These are phyloP conservation scores for Halteria grandinella DNA, from an alignment of 73 alveolate species.

Conservation along the genomic window DNA sequence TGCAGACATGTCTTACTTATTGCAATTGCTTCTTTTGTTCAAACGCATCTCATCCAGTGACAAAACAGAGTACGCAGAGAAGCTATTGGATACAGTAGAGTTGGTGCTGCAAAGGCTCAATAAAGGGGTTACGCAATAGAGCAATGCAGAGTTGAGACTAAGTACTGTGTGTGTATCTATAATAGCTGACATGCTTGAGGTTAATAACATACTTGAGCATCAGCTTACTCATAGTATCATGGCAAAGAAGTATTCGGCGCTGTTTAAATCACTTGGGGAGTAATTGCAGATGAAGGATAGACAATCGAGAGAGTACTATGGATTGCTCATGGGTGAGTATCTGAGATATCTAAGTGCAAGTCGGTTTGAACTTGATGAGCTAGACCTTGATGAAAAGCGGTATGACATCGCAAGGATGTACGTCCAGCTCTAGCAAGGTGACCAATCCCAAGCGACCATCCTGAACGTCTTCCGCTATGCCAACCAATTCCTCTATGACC, in stretches of 20 bases:
- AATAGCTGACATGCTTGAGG: slow-evolving; percentile 27
- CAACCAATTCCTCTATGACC: background rate
- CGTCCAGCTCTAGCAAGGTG: slow-evolving; percentile 2
- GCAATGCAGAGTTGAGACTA: background rate
- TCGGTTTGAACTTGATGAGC: slow-evolving; percentile 8
- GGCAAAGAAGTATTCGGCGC: slow-evolving; percentile 5
- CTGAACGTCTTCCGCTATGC: background rate
- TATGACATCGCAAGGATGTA: background rate
- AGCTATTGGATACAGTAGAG: slow-evolving; percentile 13
- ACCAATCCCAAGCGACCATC: slow-evolving; percentile 9
- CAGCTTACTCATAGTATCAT: slow-evolving; percentile 5
- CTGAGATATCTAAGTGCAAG: slow-evolving; percentile 21
- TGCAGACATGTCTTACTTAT: background rate
- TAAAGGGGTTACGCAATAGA: background rate
- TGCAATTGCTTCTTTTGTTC: background rate
- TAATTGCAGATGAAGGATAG: background rate
- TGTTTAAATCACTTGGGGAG: slow-evolving; percentile 10
- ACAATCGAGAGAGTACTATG: slow-evolving; percentile 10
- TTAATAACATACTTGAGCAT: slow-evolving; percentile 24
- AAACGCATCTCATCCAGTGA: background rate
- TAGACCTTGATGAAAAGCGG: slow-evolving; percentile 10
- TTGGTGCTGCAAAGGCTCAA: background rate
- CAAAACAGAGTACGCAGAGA: slow-evolving; percentile 36
- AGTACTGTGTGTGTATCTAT: slow-evolving; percentile 9
- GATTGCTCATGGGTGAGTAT: slow-evolving; percentile 9